Conservation (phyloP, 106 monocot species). For the Vanilla planifolia region DNA sequence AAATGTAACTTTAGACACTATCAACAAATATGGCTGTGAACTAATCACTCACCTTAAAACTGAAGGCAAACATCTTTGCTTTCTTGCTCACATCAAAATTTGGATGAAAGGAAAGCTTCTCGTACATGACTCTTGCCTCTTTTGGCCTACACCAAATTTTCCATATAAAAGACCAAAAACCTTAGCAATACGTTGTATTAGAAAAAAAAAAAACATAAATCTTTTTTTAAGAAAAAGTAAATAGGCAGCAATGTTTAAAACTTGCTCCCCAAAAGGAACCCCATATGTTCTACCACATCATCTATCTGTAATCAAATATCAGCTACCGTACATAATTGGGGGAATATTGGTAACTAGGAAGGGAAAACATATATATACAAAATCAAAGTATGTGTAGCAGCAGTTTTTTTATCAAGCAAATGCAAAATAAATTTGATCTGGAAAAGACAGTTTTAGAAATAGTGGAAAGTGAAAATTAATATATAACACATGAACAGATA, state of each 20-base stretch:
- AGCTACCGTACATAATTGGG: no score
- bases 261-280: neutral
- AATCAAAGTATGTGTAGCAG: no score
- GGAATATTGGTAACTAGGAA: no score
- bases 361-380: no score
- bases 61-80: constrained; percentile 67
- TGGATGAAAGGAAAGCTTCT: constrained; percentile 84
- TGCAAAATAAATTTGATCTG: no score
- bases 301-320: no score
- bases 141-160: constrained; percentile 37
- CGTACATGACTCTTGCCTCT: constrained; percentile 82
- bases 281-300: no score
- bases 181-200: neutral
- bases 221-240: neutral
- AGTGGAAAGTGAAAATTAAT: no score
- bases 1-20: neutral
- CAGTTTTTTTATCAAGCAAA: no score
- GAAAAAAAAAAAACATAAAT: neutral
- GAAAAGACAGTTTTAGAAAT: no score
- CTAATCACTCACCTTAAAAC: constrained; percentile 65
- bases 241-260: neutral
- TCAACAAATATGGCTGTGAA: neutral
- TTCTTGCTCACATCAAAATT: constrained; percentile 67
- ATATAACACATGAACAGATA: no score
- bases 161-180: neutral